Evolutionary conservation across 257 asterid species (phyloP).

Genomic region (Solanum piurae): DNA sequence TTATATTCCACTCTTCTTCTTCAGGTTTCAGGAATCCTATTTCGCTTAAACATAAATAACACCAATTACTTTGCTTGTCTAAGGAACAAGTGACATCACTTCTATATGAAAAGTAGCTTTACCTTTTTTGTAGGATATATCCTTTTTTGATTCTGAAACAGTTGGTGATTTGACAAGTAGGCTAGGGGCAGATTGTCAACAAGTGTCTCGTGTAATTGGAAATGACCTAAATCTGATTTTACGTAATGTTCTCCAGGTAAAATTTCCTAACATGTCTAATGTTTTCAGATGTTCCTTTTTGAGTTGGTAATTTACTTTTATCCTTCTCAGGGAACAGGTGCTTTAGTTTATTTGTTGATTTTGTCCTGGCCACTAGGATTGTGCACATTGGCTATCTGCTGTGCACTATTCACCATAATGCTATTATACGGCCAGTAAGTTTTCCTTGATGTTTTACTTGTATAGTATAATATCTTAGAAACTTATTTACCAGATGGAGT

Average conservation of each 20-base stretch:
- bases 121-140: slow-evolving; percentile 62
- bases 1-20: slow-evolving; percentile 75
- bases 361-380: slow-evolving; percentile 91
- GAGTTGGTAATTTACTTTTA: neutral
- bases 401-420: slow-evolving; percentile 61
- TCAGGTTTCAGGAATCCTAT: slow-evolving; percentile 44
- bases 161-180: slow-evolving; percentile 98
- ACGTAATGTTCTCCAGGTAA: slow-evolving; percentile 89
- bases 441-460: slow-evolving; percentile 4
- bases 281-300: neutral
- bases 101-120: neutral
- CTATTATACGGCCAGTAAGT: slow-evolving; percentile 85
- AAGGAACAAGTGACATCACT: neutral
- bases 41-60: neutral
- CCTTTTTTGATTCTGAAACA: slow-evolving; percentile 87
- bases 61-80: slow-evolving; percentile 3
- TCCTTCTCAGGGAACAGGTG: slow-evolving; percentile 70
- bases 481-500: neutral
- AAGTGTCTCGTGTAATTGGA: slow-evolving; percentile 97
- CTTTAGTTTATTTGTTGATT: slow-evolving; percentile 65
- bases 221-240: slow-evolving; percentile 81
- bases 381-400: slow-evolving; percentile 68
- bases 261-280: slow-evolving; percentile 4
- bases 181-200: slow-evolving; percentile 99
- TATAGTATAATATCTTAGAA: neutral